phyloP scores from a whole-genome alignment of 768 basidiomycete species.

The Tremella mesenterica region DNA sequence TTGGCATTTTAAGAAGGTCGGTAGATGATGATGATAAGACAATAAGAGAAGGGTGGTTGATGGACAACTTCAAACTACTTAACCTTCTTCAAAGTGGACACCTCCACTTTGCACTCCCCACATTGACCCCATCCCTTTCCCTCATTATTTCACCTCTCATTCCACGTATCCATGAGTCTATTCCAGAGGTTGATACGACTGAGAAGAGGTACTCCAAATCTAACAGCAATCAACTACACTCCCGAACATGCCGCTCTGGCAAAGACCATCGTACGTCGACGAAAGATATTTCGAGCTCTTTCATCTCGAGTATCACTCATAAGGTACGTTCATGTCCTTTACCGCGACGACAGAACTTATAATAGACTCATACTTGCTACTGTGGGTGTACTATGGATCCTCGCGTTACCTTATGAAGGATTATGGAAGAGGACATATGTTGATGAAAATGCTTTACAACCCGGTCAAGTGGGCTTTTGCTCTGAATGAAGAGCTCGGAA shows the following conservation, averaged over 20 bases:
- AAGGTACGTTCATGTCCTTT: neutral
- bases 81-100: too few relatives aligned
- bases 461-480: conserved; percentile 60
- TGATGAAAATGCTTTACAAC: conserved; percentile 92
- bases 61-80: too few relatives aligned
- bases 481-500: neutral
- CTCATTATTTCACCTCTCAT: neutral
- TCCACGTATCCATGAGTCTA: neutral
- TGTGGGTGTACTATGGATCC: conserved; percentile 72
- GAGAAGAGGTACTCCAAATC: conserved; percentile 4
- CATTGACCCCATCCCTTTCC: too few relatives aligned
- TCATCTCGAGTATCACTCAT: conserved; percentile 10
- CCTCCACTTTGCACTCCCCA: neutral
- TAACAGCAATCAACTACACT: conserved; percentile 18
- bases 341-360: neutral
- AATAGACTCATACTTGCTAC: neutral
- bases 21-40: neutral
- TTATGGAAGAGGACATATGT: conserved; percentile 68
- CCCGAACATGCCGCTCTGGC: conserved; percentile 24
- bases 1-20: neutral
- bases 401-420: conserved; percentile 59
- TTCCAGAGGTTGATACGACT: conserved; percentile 11
- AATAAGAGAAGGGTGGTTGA: neutral
- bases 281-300: conserved; percentile 8
- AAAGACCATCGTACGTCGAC: conserved; percentile 19